Evolutionary conservation across 176 grass and related monocot genomes (phyloP).

Genomic region (Avena sativa): DNA sequence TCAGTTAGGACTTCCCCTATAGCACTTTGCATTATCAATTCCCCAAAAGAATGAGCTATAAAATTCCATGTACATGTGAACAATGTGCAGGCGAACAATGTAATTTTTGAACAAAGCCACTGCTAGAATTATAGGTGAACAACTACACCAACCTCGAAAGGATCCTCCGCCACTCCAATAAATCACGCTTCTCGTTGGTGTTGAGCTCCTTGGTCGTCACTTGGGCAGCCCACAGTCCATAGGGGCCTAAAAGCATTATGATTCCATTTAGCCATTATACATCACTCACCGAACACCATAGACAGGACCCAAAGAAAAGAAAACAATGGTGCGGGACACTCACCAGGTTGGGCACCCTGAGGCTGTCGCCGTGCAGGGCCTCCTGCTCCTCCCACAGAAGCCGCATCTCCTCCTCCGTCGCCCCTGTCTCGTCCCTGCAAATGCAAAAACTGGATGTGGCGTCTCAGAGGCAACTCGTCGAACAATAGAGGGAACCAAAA

Average conservation of each 20-base stretch:
- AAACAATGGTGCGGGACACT: too few relatives aligned
- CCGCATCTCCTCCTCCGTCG: constrained; percentile 51
- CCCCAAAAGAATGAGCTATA: too few relatives aligned
- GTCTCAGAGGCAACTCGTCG: constrained; percentile 19
- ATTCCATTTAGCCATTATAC: not conserved
- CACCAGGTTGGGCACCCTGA: too few relatives aligned
- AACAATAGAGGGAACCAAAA: not conserved
- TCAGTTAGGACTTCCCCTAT: too few relatives aligned
- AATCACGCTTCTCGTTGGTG: constrained; percentile 65
- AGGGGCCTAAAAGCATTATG: constrained; percentile 45
- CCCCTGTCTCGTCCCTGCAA: constrained; percentile 47
- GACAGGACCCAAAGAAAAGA: too few relatives aligned
- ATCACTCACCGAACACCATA: too few relatives aligned
- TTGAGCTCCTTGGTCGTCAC: constrained; percentile 78
- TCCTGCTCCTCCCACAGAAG: constrained; percentile 63
- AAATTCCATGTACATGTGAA: not conserved
- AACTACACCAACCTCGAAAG: constrained; percentile 55
- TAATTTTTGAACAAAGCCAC: not conserved
- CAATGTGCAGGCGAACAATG: not conserved
- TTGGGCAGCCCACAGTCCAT: constrained; percentile 49
- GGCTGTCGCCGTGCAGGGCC: constrained; percentile 49
- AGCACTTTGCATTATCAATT: too few relatives aligned
- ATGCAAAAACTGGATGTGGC: not conserved
- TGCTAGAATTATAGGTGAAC: not conserved
- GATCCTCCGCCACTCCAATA: constrained; percentile 74